A percentile compares a stretch with the other conserved stretches of the same genome.
These are phyloP conservation scores for Graphiopsis chlorocephala DNA, from an alignment of 2,329 filamentous ascomycete species.

Conservation along the genomic window DNA sequence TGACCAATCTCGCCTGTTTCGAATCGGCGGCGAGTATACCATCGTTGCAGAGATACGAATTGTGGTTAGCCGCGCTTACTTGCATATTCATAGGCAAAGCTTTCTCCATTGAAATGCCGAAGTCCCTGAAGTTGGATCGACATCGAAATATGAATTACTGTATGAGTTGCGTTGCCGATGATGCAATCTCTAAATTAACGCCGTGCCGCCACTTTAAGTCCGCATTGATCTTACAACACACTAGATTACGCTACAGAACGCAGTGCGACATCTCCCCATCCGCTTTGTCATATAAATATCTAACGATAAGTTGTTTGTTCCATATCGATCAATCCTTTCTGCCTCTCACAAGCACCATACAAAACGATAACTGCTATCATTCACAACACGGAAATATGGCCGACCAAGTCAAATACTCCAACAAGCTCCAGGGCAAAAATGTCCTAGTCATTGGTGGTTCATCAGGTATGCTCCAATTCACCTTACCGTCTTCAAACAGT, in stretches of 20 bases:
- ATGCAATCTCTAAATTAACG: not conserved
- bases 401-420: conserved; percentile 45
- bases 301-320: not conserved
- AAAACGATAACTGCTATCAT: not conserved
- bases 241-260: not conserved
- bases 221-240: not conserved
- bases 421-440: conserved; percentile 47
- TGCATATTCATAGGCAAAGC: not conserved
- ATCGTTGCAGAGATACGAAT: not conserved
- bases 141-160: not conserved
- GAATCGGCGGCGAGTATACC: not conserved
- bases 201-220: not conserved
- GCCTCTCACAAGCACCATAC: not conserved
- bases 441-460: conserved; percentile 64
- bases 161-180: not conserved
- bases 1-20: no score
- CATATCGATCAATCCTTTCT: not conserved
- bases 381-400: conserved; percentile 30
- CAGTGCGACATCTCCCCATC: not conserved
- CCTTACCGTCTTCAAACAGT: not conserved
- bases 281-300: not conserved
- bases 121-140: not conserved
- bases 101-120: not conserved
- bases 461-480: conserved; percentile 24
- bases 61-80: not conserved